Conservation (phyloP, 2,329 filamentous ascomycete species). For the Exophiala viscosa region DNA sequence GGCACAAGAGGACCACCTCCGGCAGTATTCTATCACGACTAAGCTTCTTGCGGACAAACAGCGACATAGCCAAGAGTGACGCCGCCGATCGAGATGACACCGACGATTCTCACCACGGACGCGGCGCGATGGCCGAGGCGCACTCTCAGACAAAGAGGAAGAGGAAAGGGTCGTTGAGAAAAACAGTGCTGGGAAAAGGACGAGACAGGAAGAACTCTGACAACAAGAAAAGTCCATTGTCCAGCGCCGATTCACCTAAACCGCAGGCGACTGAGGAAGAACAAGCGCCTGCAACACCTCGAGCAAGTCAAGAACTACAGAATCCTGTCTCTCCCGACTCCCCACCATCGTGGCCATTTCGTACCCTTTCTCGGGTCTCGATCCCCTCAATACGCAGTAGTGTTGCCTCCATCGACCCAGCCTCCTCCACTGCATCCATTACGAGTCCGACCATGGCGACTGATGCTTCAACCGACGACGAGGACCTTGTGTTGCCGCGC, state of each 20-base stretch:
- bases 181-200: conserved; percentile 75
- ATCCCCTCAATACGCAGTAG: conserved; percentile 32
- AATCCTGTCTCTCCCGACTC: conserved; percentile 23
- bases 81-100: conserved; percentile 29
- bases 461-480: conserved; percentile 77
- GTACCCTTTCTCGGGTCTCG: conserved; percentile 26
- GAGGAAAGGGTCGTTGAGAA: conserved; percentile 79
- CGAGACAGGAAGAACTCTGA: conserved; percentile 55
- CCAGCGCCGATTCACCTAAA: conserved; percentile 23
- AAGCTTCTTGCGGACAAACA: conserved; percentile 60
- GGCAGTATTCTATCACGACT: conserved; percentile 66
- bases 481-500: conserved; percentile 63
- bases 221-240: conserved; percentile 47
- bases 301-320: conserved; percentile 18
- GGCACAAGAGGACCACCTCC: conserved; percentile 56
- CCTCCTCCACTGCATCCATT: conserved; percentile 34
- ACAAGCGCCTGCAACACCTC: conserved; percentile 19
- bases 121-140: conserved; percentile 47
- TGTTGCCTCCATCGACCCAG: conserved; percentile 34
- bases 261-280: conserved; percentile 19
- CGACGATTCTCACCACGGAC: conserved; percentile 29
- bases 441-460: conserved; percentile 58
- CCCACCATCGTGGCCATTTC: conserved; percentile 28
- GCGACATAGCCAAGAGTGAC: conserved; percentile 35
- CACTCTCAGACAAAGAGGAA: conserved; percentile 53